A percentile compares a stretch with the other conserved stretches of the same genome.
Evolutionary conservation across 2,329 filamentous ascomycete genomes (phyloP).

Genomic region (Diplodia seriata): DNA sequence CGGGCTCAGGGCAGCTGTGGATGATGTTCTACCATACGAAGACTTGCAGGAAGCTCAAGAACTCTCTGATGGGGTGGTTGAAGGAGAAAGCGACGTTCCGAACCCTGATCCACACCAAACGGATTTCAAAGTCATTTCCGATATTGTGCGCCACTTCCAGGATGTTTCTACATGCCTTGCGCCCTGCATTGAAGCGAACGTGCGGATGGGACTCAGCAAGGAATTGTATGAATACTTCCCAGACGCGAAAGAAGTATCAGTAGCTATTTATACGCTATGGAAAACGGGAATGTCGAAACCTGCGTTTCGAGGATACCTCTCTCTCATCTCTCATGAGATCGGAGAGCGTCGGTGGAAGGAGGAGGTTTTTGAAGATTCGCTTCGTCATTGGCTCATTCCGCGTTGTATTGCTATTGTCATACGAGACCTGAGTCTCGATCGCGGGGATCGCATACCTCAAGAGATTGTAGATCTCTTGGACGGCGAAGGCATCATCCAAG

Average conservation of each 20-base stretch:
- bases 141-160: neutral
- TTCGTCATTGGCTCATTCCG: neutral
- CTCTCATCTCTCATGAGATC: fast-evolving
- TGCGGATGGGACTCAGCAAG: neutral
- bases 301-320: neutral
- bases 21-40: neutral
- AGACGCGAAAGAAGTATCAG: no score
- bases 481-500: neutral
- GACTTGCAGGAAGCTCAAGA: neutral
- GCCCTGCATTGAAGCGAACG: neutral
- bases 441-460: neutral
- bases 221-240: neutral
- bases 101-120: no score
- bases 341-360: fast-evolving
- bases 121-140: neutral
- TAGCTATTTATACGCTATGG: fast-evolving
- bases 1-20: neutral
- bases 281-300: neutral
- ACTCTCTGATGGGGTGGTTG: no score
- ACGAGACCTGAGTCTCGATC: neutral
- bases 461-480: neutral
- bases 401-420: neutral
- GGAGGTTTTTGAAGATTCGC: fast-evolving
- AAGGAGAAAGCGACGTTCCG: no score
- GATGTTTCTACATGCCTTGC: neutral